A percentile compares a stretch with the other conserved stretches of the same genome.
Evolutionary conservation across 1,284 basidiomycete genomes (phyloP).

Genomic region (Coniophora puteana): DNA sequence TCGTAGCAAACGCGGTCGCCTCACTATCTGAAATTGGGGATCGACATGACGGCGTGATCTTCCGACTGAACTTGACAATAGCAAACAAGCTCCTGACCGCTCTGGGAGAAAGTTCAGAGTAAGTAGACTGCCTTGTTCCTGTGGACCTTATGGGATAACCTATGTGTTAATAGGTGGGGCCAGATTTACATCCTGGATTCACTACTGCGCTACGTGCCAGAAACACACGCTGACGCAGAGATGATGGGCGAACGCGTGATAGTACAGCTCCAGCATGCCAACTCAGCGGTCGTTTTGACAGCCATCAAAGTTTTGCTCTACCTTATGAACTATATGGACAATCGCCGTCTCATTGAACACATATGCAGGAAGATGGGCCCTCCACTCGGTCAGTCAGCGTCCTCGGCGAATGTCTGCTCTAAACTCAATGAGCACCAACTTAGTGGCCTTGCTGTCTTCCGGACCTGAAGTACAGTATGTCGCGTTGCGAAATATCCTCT

Average conservation of each 20-base stretch:
- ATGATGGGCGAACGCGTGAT: slow-evolving; percentile 92
- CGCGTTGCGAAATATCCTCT: slow-evolving; percentile 92
- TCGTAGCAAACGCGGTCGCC: slow-evolving; percentile 93
- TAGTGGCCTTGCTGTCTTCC: slow-evolving; percentile 91
- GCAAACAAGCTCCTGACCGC: slow-evolving; percentile 85
- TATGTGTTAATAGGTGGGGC: slow-evolving; percentile 73
- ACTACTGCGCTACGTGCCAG: slow-evolving; percentile 89
- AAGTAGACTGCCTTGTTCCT: slow-evolving; percentile 27
- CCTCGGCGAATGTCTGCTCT: slow-evolving; percentile 1
- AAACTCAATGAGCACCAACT: slow-evolving; percentile 8
- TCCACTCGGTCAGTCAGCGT: slow-evolving; percentile 67
- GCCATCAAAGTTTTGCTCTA: slow-evolving; percentile 95
- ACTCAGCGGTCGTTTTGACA: slow-evolving; percentile 92
- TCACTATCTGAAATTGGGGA: slow-evolving; percentile 91
- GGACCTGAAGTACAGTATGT: slow-evolving; percentile 99
- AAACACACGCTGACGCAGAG: slow-evolving; percentile 86
- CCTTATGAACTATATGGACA: slow-evolving; percentile 99
- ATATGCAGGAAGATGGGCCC: slow-evolving; percentile 98
- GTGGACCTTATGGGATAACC: slow-evolving; percentile 9
- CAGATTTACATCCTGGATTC: slow-evolving; percentile 98
- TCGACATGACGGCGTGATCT: slow-evolving; percentile 84
- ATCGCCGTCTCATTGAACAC: slow-evolving; percentile 78
- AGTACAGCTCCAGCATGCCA: slow-evolving; percentile 88
- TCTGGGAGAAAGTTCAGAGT: slow-evolving; percentile 91
- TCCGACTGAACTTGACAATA: slow-evolving; percentile 79